These are phyloP conservation scores for Paramyrothecium roridum DNA, from an alignment of 2,329 filamentous ascomycete species.

Conservation along the genomic window DNA sequence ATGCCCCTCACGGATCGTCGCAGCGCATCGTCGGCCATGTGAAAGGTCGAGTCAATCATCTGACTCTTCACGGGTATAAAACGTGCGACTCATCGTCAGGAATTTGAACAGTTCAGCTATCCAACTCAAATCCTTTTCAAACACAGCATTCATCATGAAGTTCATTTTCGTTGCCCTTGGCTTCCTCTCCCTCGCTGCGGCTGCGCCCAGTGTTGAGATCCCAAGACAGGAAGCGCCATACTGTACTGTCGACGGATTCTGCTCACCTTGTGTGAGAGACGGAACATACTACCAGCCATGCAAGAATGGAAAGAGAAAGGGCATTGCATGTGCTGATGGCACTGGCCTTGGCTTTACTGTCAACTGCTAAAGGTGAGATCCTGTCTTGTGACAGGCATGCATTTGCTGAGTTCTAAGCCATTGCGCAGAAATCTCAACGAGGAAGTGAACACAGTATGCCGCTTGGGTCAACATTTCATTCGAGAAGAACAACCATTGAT, in stretches of 20 bases:
- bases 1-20: too few relatives aligned
- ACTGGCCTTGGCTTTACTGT: neutral
- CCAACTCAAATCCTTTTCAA: too few relatives aligned
- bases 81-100: too few relatives aligned
- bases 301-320: neutral
- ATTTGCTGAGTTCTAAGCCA: neutral
- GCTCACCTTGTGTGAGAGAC: neutral
- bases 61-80: too few relatives aligned
- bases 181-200: neutral
- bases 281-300: neutral
- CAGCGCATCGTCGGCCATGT: too few relatives aligned
- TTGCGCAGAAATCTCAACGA: too few relatives aligned
- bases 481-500: too few relatives aligned
- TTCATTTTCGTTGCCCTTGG: neutral
- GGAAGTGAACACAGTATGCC: too few relatives aligned
- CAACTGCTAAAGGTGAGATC: neutral
- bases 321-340: neutral
- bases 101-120: too few relatives aligned
- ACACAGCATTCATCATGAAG: neutral
- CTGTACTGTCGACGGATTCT: neutral
- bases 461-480: too few relatives aligned
- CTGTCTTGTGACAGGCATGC: neutral
- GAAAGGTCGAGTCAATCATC: too few relatives aligned
- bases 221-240: neutral
- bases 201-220: neutral